phyloP scores from a whole-genome alignment of 2,329 filamentous ascomycete species.

The Sclerotinia trifoliorum region DNA sequence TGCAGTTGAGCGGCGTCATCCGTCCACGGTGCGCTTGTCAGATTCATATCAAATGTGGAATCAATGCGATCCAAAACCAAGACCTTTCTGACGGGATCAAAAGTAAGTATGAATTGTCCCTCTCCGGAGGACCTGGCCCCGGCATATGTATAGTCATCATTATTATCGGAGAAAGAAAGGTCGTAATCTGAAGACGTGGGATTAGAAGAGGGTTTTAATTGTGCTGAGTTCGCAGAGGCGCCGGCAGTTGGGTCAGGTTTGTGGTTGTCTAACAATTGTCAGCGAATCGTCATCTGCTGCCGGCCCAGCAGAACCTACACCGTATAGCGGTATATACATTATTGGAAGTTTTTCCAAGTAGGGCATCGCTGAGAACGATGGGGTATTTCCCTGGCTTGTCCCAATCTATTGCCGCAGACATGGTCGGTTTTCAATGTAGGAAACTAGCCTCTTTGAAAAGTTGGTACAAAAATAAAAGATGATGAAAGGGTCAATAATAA shows the following conservation, averaged over 20 bases:
- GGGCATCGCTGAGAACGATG: conserved; percentile 61
- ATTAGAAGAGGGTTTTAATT: conserved; percentile 50
- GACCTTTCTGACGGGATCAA: conserved; percentile 69
- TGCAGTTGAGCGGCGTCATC: conserved; percentile 62
- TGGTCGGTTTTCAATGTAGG: conserved; percentile 7
- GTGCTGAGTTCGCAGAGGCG: conserved; percentile 45
- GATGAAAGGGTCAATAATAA: neutral
- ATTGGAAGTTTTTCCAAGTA: conserved; percentile 55
- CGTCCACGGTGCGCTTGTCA: conserved; percentile 67
- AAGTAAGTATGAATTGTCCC: conserved; percentile 67
- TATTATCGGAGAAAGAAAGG: conserved; percentile 52
- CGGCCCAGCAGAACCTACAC: conserved; percentile 47
- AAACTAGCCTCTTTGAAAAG: neutral
- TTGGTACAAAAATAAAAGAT: neutral
- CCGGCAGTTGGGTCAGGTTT: conserved; percentile 54
- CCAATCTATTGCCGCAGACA: conserved; percentile 50
- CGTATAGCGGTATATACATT: conserved; percentile 60
- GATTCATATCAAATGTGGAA: conserved; percentile 84
- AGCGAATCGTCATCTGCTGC: conserved; percentile 20
- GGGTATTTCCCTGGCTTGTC: conserved; percentile 62
- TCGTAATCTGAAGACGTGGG: conserved; percentile 45
- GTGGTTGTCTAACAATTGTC: conserved; percentile 55
- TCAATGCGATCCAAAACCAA: conserved; percentile 82
- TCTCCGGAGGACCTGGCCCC: conserved; percentile 57
- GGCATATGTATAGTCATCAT: conserved; percentile 57